Evolutionary conservation across 2,329 filamentous ascomycete species (phyloP).

Genomic region (Fusarium buharicum): DNA sequence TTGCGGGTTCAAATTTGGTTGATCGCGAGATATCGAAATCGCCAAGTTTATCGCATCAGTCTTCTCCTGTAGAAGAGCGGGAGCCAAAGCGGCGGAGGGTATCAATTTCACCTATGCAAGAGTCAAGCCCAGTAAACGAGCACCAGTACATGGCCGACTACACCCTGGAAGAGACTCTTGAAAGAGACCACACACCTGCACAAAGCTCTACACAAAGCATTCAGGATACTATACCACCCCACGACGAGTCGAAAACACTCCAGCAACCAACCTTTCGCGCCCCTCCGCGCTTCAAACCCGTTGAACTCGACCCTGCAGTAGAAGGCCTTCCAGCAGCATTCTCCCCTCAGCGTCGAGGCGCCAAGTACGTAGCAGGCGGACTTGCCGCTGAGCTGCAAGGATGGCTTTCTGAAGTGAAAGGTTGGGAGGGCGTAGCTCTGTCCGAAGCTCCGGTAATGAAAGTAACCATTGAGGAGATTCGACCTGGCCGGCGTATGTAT

Average conservation of each 20-base stretch:
- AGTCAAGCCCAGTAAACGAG: constrained; percentile 17
- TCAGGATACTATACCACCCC: constrained; percentile 15
- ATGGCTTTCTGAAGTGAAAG: constrained; percentile 55
- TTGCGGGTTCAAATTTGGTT: constrained; percentile 1
- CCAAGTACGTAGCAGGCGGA: constrained; percentile 51
- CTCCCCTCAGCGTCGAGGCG: constrained; percentile 52
- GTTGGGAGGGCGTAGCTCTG: constrained; percentile 44
- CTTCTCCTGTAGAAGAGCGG: constrained; percentile 29
- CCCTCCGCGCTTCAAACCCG: constrained; percentile 54
- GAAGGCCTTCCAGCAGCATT: constrained; percentile 47
- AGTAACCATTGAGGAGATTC: constrained; percentile 48
- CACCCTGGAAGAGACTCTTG: background rate
- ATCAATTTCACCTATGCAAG: constrained; percentile 43
- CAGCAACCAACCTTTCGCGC: constrained; percentile 53
- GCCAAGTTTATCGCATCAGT: constrained; percentile 4
- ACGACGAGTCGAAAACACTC: constrained; percentile 32
- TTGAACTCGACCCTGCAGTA: constrained; percentile 38
- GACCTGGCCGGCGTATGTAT: constrained; percentile 51
- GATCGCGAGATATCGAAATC: constrained; percentile 17
- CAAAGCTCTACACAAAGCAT: constrained; percentile 27
- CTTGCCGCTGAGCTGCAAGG: constrained; percentile 54
- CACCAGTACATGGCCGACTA: background rate
- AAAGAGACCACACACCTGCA: constrained; percentile 13
- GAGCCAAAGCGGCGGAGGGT: constrained; percentile 46
- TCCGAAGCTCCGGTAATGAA: constrained; percentile 30